phyloP scores from a whole-genome alignment of 495 filamentous ascomycete genomes.

The Neurospora terricola region DNA sequence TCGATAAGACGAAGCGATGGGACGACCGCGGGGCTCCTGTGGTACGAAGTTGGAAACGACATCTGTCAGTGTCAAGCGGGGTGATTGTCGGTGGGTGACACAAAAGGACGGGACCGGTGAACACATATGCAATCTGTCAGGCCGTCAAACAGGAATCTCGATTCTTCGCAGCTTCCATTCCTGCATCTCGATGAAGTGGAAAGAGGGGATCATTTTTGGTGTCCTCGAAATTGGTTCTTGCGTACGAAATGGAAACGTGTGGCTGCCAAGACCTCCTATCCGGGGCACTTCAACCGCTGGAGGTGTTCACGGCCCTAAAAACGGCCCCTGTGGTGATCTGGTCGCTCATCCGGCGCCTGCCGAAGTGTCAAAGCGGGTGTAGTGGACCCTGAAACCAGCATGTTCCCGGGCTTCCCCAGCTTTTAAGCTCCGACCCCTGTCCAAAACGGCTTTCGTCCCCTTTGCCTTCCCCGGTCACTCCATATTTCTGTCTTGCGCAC shows the following conservation, averaged over 20 bases:
- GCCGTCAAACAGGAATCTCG: neutral
- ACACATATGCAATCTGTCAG: neutral
- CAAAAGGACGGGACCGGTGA: neutral
- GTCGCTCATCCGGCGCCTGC: neutral
- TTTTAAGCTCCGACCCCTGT: neutral
- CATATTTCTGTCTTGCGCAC: neutral
- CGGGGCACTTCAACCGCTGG: neutral
- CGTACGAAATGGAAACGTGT: neutral
- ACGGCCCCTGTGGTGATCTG: neutral
- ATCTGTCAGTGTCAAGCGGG: neutral
- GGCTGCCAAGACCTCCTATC: neutral
- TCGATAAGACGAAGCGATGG: neutral
- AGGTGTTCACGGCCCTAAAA: neutral
- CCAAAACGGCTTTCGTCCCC: neutral
- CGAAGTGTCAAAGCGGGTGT: neutral
- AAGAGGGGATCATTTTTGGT: neutral
- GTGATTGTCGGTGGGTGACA: neutral
- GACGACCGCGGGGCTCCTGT: neutral
- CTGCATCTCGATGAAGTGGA: neutral
- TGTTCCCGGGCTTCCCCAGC: neutral
- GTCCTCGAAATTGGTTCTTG: neutral
- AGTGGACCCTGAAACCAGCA: neutral
- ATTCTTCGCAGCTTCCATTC: neutral
- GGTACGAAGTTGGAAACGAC: neutral
- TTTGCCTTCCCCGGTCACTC: neutral